phyloP scores from a whole-genome alignment of 441 rosid species.

The Kokia cookei region DNA sequence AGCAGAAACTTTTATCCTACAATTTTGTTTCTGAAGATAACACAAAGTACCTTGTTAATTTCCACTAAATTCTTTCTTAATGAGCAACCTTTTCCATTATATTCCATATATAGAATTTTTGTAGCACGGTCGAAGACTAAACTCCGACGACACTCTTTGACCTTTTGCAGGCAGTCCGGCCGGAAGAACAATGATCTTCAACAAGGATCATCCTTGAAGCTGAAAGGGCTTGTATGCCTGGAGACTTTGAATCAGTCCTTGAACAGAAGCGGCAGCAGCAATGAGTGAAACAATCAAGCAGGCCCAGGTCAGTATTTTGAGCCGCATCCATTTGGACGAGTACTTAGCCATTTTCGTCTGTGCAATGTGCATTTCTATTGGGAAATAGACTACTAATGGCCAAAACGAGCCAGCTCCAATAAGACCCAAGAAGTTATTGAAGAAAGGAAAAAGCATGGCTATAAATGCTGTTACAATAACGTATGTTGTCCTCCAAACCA shows the following conservation, averaged over 20 bases:
- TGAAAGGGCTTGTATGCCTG: slow-evolving; percentile 63
- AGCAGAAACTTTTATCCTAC: too few species aligned
- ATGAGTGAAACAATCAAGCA: slow-evolving; percentile 56
- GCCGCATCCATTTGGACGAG: slow-evolving; percentile 62
- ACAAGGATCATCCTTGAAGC: slow-evolving; percentile 14
- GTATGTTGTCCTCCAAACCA: slow-evolving; percentile 64
- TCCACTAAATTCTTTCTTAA: too few species aligned
- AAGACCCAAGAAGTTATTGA: slow-evolving; percentile 72
- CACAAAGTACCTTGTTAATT: too few species aligned
- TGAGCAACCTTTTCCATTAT: not conserved
- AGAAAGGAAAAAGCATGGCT: slow-evolving; percentile 85
- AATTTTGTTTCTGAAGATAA: too few species aligned
- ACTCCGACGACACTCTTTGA: not conserved
- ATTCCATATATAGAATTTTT: too few species aligned
- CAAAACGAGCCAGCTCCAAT: slow-evolving; percentile 72
- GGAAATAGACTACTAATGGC: slow-evolving; percentile 81
- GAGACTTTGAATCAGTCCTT: slow-evolving; percentile 58
- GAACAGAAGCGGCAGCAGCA: slow-evolving; percentile 67
- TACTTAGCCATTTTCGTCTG: slow-evolving; percentile 40
- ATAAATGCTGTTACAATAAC: slow-evolving; percentile 52
- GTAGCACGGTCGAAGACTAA: too few species aligned
- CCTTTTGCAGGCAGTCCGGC: not conserved
- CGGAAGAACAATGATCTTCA: not conserved
- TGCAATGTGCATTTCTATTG: slow-evolving; percentile 76
- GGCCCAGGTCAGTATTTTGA: slow-evolving; percentile 47